phyloP scores from a whole-genome alignment of 169 alveolate genomes.

The Plasmodium blacklocki region DNA sequence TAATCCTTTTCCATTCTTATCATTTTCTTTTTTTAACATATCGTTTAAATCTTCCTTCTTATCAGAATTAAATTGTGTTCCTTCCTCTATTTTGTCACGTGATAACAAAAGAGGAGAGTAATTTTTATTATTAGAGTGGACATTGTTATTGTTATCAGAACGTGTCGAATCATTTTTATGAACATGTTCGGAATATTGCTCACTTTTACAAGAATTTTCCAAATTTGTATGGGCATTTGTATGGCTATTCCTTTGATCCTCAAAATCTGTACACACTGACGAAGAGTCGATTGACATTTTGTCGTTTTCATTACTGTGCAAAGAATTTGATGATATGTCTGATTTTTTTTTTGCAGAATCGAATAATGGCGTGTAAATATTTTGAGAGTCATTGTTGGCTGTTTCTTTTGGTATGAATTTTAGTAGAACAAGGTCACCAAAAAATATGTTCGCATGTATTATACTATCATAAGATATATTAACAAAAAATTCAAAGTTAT shows the following conservation, averaged over 20 bases:
- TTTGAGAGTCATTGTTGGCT: conserved; percentile 21
- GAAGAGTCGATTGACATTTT: neutral
- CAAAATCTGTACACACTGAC: neutral
- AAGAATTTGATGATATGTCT: conserved; percentile 4
- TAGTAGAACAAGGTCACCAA: conserved; percentile 54
- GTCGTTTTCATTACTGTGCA: conserved; percentile 18
- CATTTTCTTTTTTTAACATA: neutral
- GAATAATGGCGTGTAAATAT: conserved; percentile 15
- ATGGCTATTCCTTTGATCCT: neutral
- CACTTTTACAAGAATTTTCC: neutral
- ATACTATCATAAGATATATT: conserved; percentile 29
- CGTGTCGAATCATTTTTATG: neutral
- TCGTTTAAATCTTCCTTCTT: neutral
- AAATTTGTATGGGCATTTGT: neutral
- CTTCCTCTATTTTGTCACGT: too few species aligned
- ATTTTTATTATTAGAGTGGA: too few species aligned
- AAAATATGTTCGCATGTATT: conserved; percentile 21
- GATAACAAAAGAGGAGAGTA: too few species aligned
- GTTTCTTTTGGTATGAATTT: conserved; percentile 67
- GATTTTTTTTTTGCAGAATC: conserved; percentile 4
- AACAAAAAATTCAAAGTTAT: conserved; percentile 23
- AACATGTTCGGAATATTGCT: neutral
- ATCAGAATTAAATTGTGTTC: too few species aligned
- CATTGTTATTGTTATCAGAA: neutral
- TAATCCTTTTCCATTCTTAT: neutral